These are phyloP conservation scores for Trametes cinnabarina DNA, from an alignment of 768 basidiomycete genomes.

Conservation along the genomic window DNA sequence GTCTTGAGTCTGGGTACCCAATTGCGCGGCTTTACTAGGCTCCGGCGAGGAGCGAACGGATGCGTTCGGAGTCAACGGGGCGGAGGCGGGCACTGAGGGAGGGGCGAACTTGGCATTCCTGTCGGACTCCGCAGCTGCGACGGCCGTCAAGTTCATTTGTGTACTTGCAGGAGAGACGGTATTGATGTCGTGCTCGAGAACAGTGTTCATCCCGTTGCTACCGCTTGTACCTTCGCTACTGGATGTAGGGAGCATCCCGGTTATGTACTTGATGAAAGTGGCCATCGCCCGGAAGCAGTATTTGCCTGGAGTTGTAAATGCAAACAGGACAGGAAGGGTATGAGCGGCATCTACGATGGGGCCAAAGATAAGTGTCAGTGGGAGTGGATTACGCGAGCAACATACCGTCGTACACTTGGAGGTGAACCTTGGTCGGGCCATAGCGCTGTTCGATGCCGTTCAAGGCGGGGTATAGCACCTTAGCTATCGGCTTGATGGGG, in stretches of 20 bases:
- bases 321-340: conserved; percentile 69
- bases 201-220: background rate
- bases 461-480: conserved; percentile 55
- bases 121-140: background rate
- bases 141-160: background rate
- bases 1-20: background rate
- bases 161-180: background rate
- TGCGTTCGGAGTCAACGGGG: too few species aligned
- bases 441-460: conserved; percentile 51
- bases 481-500: conserved; percentile 44
- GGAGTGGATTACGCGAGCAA: background rate
- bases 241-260: conserved; percentile 37
- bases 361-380: background rate
- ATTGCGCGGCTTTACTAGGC: background rate
- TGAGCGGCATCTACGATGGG: conserved; percentile 61
- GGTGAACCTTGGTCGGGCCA: conserved; percentile 77
- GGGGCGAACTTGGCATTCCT: background rate
- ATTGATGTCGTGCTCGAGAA: background rate
- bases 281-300: conserved; percentile 80
- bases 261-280: conserved; percentile 64
- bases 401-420: conserved; percentile 89
- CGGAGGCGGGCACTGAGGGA: background rate
- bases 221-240: background rate
- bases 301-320: conserved; percentile 76
- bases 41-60: background rate